Percentiles rank a stretch among this genome's conserved stretches.
phyloP scores from a whole-genome alignment of 257 asterid species.

The Primulina huaijiensis region DNA sequence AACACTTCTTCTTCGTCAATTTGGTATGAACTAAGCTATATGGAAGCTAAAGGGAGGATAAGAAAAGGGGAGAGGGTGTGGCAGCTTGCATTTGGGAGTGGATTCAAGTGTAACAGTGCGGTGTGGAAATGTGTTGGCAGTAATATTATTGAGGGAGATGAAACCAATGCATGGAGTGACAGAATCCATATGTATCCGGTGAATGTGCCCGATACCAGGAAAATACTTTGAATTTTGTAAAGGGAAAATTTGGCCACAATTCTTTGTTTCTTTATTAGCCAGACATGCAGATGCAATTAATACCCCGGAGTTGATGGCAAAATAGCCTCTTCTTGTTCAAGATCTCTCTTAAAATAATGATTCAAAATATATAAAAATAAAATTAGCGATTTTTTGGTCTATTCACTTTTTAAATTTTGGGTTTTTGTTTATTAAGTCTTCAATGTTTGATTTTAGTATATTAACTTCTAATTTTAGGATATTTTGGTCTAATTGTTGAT shows the following conservation, averaged over 20 bases:
- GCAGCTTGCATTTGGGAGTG: slow-evolving; percentile 34
- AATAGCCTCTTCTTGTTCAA: too few species aligned
- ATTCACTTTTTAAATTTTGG: too few species aligned
- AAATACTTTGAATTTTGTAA: background rate
- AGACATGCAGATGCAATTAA: too few species aligned
- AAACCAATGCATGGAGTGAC: slow-evolving; percentile 27
- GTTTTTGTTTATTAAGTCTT: too few species aligned
- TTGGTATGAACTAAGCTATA: slow-evolving; percentile 32
- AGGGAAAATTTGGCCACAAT: background rate
- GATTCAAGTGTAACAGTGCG: slow-evolving; percentile 34
- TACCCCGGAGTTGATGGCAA: too few species aligned
- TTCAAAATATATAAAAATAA: too few species aligned
- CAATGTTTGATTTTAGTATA: too few species aligned
- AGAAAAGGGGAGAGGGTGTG: slow-evolving; percentile 30
- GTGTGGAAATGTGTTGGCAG: slow-evolving; percentile 28
- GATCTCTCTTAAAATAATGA: too few species aligned
- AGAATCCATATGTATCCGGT: slow-evolving; percentile 22
- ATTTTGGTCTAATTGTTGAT: too few species aligned
- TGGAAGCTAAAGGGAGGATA: slow-evolving; percentile 29
- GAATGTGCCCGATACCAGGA: slow-evolving; percentile 20
- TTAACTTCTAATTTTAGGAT: too few species aligned
- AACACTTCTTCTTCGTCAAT: slow-evolving; percentile 34
- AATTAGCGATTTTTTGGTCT: too few species aligned
- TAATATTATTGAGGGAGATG: background rate
- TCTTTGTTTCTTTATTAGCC: too few species aligned